A percentile compares a stretch with the other conserved stretches of the same genome.
phyloP scores from a whole-genome alignment of 345 rosid genomes.

The Eucalyptus polyanthemos region DNA sequence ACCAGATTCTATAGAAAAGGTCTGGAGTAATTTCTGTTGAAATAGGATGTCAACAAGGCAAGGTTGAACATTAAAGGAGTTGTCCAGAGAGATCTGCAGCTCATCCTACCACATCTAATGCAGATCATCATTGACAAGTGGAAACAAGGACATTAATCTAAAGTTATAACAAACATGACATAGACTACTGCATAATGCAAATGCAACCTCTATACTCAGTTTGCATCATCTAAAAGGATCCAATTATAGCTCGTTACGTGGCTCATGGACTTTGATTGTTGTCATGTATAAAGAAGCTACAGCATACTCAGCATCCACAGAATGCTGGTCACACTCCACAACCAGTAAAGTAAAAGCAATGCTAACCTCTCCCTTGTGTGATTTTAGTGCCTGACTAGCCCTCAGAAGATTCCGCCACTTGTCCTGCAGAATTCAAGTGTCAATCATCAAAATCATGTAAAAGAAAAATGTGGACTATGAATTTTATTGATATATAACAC shows the following conservation, averaged over 20 bases:
- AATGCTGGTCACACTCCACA: neutral
- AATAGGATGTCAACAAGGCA: neutral
- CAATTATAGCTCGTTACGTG: neutral
- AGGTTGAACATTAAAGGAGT: neutral
- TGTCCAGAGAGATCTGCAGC: neutral
- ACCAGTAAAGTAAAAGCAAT: neutral
- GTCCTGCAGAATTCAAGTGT: slow-evolving; percentile 35
- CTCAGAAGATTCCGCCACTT: slow-evolving; percentile 93
- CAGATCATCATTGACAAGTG: neutral
- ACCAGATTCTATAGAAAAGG: neutral
- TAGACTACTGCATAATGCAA: neutral
- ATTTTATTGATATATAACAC: neutral
- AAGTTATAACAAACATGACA: neutral
- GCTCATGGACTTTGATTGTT: neutral
- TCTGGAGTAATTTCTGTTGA: neutral
- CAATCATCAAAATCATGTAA: neutral
- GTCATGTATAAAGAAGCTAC: neutral
- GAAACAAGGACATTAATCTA: neutral
- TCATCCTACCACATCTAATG: neutral
- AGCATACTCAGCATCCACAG: neutral
- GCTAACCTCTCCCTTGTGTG: slow-evolving; percentile 39
- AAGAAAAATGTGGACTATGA: neutral
- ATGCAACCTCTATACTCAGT: neutral
- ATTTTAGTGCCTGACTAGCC: slow-evolving; percentile 33
- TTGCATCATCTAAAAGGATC: neutral